Evolutionary conservation across 257 asterid species (phyloP), one percentile per base, ranked within the genome.

Genomic region (Lycium ferocissimum): DNA sequence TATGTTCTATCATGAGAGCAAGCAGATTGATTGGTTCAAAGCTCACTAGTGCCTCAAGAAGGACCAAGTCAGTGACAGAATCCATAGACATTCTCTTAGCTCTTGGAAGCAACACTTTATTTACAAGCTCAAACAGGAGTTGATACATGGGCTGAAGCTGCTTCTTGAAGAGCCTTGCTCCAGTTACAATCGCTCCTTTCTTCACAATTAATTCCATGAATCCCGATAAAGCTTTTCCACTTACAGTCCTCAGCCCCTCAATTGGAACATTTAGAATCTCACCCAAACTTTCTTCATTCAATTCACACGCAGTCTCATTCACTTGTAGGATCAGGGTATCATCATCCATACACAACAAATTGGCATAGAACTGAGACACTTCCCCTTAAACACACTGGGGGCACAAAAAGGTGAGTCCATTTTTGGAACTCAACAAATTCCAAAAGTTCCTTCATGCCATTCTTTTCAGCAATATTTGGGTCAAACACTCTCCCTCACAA

Each of bases 221-320:
- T 0, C 1, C 2, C 0, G 0, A 13, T 1, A 7, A 56, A 1
- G 18, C 0, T 5, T 6, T 56, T 14, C n/a, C 9, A 17, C 6
- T 7, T 0, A 56, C 2, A 1, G 2, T 56, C 33, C 1, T 26
- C 33, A 26, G 33, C 61, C 61, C 61, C 4, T 56, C 2, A 1
- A 0, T 56, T 1, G 20, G 61, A 4, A 14, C 61, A 13, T 0
- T 7, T 3, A 15, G 20, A 2, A 56, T 56, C 14, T 56, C n/a
- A 26, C 33, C 33, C 33, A 26, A 18, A 0, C 7, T 56, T 5
- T 13, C 18, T 2, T 56, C 0, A 56, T 56, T 18, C 9, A 56
- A 2, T 2, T 13, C 6, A 4, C 14, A 56, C 0, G 14, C 18
- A 1, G 15, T 15, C 20, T 2, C 18, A 5, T 14, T 14, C n/a